A percentile compares a stretch with the other conserved stretches of the same genome.
These are phyloP conservation scores for Saraca asoca DNA, from an alignment of 331 rosid species.

Conservation along the genomic window DNA sequence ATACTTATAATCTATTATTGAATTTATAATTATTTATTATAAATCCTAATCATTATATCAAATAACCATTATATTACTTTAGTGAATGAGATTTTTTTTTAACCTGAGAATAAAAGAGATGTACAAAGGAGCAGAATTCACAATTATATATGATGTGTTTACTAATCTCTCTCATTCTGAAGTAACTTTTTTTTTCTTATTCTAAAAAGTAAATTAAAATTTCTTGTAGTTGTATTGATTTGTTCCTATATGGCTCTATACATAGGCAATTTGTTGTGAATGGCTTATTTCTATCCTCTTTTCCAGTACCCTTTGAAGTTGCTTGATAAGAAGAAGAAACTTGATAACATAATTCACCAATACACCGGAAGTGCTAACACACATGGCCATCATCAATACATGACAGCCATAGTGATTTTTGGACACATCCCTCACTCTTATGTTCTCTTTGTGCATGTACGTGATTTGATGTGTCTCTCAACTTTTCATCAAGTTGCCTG, in stretches of 20 bases:
- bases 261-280: slow-evolving; percentile 21
- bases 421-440: slow-evolving; percentile 15
- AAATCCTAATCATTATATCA: too few species aligned
- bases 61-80: too few species aligned
- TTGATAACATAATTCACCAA: slow-evolving; percentile 14
- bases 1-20: too few species aligned
- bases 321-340: slow-evolving; percentile 43
- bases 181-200: not conserved
- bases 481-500: slow-evolving; percentile 26
- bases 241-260: slow-evolving; percentile 19
- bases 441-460: slow-evolving; percentile 27
- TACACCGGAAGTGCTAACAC: slow-evolving; percentile 3
- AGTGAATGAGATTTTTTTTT: too few species aligned
- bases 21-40: too few species aligned
- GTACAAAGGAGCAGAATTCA: too few species aligned
- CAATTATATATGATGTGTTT: too few species aligned
- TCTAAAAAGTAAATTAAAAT: not conserved
- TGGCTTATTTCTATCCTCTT: slow-evolving; percentile 32
- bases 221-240: too few species aligned
- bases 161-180: too few species aligned
- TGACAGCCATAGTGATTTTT: slow-evolving; percentile 30
- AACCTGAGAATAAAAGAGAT: too few species aligned
- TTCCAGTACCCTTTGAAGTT: slow-evolving; percentile 38
- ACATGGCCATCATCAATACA: slow-evolving; percentile 12
- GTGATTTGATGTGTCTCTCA: slow-evolving; percentile 47